These are phyloP conservation scores for Porpolomopsis calyptriformis DNA, from an alignment of 768 basidiomycete species.

Conservation along the genomic window DNA sequence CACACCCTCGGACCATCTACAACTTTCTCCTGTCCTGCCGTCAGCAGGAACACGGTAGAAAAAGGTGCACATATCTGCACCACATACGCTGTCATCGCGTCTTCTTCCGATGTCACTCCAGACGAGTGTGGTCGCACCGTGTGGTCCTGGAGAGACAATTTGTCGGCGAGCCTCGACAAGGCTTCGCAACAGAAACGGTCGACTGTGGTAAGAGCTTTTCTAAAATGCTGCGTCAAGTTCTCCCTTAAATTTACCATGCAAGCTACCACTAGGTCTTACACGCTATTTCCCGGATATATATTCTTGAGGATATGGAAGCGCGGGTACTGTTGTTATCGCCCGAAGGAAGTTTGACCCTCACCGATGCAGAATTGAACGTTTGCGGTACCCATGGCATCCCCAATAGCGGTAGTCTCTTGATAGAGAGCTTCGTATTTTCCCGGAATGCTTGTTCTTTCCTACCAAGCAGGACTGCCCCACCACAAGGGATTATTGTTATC, in stretches of 20 bases:
- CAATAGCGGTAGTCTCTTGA: constrained; percentile 7
- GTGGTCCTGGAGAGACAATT: constrained; percentile 51
- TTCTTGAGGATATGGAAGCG: constrained; percentile 15
- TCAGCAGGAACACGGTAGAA: constrained; percentile 29
- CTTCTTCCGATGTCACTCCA: constrained; percentile 33
- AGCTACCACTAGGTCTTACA: constrained; percentile 32
- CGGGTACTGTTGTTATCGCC: constrained; percentile 23
- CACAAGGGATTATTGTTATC: constrained; percentile 17
- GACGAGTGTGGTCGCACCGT: constrained; percentile 39
- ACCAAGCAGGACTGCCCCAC: constrained; percentile 13
- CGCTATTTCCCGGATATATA: constrained; percentile 22
- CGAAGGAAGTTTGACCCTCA: constrained; percentile 21
- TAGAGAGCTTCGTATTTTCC: constrained; percentile 21
- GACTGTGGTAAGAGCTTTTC: constrained; percentile 30
- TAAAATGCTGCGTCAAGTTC: background rate
- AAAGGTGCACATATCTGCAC: constrained; percentile 29
- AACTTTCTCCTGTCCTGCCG: constrained; percentile 47
- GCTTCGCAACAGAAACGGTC: constrained; percentile 30
- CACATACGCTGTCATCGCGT: constrained; percentile 46
- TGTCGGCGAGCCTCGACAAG: constrained; percentile 28
- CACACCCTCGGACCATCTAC: constrained; percentile 62
- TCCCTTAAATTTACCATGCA: constrained; percentile 7
- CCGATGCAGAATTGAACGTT: constrained; percentile 20
- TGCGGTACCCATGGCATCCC: constrained; percentile 14
- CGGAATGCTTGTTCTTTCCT: constrained; percentile 22